phyloP scores from a whole-genome alignment of 768 basidiomycete species.

The Termitomyces sp. region DNA sequence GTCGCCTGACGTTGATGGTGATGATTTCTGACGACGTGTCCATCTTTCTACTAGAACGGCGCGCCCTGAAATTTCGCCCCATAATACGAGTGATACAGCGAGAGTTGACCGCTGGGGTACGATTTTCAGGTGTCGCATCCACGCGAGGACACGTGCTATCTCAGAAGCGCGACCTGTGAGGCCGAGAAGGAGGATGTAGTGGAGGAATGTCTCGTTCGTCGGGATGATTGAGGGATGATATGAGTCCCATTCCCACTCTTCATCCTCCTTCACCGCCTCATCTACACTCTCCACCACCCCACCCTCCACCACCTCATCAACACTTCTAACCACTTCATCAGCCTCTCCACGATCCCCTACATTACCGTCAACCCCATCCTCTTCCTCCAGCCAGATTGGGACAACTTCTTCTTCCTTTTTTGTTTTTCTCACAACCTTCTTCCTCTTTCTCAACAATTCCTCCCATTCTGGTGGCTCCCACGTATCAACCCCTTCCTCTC shows the following conservation, averaged over 20 bases:
- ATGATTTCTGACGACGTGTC: conserved; percentile 8
- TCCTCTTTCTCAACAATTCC: conserved; percentile 2
- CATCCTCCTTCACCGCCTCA: neutral
- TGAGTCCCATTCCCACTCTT: conserved; percentile 1
- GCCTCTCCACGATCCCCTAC: neutral
- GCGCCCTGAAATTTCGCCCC: conserved; percentile 63
- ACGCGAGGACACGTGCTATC: conserved; percentile 25
- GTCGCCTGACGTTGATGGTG: neutral
- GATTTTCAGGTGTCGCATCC: conserved; percentile 64
- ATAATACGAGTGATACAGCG: conserved; percentile 58
- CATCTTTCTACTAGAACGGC: conserved; percentile 52
- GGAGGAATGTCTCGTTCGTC: conserved; percentile 2
- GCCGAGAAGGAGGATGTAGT: conserved; percentile 7
- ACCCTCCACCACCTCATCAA: neutral
- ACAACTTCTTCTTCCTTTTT: neutral
- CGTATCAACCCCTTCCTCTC: conserved; percentile 3
- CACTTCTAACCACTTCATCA: neutral
- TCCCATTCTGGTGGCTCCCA: conserved; percentile 5
- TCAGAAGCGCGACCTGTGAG: conserved; percentile 7
- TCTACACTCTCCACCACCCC: neutral
- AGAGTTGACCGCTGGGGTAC: conserved; percentile 50
- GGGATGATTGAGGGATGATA: conserved; percentile 10
- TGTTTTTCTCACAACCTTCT: neutral
- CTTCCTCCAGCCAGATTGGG: conserved; percentile 2
- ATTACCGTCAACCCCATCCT: neutral